Conservation (phyloP, 495 filamentous ascomycete genomes). For the Penicillium pulvis region DNA sequence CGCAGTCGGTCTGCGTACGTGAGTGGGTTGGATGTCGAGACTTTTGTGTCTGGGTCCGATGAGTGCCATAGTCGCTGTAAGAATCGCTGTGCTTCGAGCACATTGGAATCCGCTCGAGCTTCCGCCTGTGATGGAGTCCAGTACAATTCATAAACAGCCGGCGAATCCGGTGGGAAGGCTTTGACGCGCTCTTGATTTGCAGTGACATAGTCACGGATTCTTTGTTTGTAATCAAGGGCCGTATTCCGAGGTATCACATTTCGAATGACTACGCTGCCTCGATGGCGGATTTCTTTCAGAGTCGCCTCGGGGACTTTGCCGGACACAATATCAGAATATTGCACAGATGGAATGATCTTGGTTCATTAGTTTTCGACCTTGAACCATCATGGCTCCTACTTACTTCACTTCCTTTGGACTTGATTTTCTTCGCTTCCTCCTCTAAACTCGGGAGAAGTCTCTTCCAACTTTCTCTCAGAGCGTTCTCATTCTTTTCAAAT, state of each 20-base stretch:
- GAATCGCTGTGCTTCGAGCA: constrained; percentile 68
- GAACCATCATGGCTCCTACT: constrained; percentile 5
- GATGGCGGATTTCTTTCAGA: constrained; percentile 59
- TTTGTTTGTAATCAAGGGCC: constrained; percentile 52
- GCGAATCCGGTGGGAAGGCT: constrained; percentile 60
- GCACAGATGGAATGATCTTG: constrained; percentile 63
- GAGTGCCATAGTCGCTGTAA: constrained; percentile 78
- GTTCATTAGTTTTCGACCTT: constrained; percentile 13
- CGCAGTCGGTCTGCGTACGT: constrained; percentile 82
- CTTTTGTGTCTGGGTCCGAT: constrained; percentile 55
- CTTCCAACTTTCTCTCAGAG: constrained; percentile 66
- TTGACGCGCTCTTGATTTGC: constrained; percentile 53
- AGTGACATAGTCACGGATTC: constrained; percentile 59
- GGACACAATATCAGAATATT: constrained; percentile 55
- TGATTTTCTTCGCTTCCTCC: constrained; percentile 48
- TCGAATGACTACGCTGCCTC: constrained; percentile 64
- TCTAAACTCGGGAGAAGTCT: constrained; percentile 64
- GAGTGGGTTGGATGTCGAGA: constrained; percentile 68
- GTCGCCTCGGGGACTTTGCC: constrained; percentile 43
- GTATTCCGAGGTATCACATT: constrained; percentile 61
- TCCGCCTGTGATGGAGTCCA: constrained; percentile 78
- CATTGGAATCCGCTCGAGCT: constrained; percentile 70
- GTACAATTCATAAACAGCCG: constrained; percentile 86
- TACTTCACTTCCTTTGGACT: constrained; percentile 53
- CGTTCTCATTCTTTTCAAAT: constrained; percentile 62